A percentile compares a stretch with the other conserved stretches of the same genome.
phyloP scores from a whole-genome alignment of 176 grass and related monocot genomes.

The Oryza meyeriana region DNA sequence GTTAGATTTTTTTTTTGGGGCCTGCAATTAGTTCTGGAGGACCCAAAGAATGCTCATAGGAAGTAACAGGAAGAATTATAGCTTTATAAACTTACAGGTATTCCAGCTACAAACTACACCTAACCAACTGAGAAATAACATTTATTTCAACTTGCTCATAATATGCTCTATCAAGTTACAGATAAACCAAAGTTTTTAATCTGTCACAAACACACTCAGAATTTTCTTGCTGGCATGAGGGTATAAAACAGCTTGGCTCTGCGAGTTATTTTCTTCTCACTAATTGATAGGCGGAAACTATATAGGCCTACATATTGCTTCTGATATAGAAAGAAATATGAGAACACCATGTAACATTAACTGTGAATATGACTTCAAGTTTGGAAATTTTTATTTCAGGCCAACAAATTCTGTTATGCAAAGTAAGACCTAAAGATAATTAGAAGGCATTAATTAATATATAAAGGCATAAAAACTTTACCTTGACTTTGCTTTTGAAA shows the following conservation, averaged over 20 bases:
- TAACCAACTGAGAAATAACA: conserved; percentile 9
- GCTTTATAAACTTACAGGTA: not conserved
- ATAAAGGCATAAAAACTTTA: conserved; percentile 21
- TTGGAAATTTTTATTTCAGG: conserved; percentile 5
- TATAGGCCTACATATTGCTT: conserved; percentile 10
- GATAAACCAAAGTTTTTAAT: conserved; percentile 8
- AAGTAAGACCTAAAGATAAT: conserved; percentile 10
- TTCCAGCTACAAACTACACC: conserved; percentile 7
- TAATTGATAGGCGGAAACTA: not conserved
- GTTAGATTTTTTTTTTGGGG: not conserved
- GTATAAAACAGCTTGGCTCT: conserved; percentile 9
- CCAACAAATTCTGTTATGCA: not conserved
- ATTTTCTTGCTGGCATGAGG: not conserved
- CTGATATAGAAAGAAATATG: conserved; percentile 8
- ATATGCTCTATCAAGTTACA: not conserved
- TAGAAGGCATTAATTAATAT: conserved; percentile 31
- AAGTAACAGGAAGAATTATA: not conserved
- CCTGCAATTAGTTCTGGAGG: not conserved
- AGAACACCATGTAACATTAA: not conserved
- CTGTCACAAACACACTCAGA: conserved; percentile 1
- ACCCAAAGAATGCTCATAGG: not conserved
- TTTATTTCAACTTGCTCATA: conserved; percentile 6
- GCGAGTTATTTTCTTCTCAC: conserved; percentile 8
- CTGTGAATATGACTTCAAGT: not conserved
- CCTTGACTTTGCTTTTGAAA: conserved; percentile 69